These are phyloP conservation scores for Penicillium parvum DNA, from an alignment of 495 filamentous ascomycete genomes.

Conservation along the genomic window DNA sequence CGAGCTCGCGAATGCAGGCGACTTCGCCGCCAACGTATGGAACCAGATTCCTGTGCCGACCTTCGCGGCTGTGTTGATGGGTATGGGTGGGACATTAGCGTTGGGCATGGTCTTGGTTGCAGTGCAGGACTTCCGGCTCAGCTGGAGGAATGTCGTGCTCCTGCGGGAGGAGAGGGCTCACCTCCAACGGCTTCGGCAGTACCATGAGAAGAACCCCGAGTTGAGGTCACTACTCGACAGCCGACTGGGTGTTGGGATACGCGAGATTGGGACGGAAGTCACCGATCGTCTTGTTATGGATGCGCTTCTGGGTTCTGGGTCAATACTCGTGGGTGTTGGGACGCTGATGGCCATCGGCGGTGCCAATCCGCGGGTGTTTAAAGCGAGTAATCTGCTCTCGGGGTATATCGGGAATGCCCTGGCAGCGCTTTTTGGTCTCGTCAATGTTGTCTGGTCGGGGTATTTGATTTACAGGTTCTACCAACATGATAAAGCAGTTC, in stretches of 20 bases:
- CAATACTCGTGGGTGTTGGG: slow-evolving; percentile 43
- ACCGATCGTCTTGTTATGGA: slow-evolving; percentile 50
- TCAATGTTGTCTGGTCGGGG: slow-evolving; percentile 43
- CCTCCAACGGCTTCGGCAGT: slow-evolving; percentile 18
- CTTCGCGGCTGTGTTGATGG: slow-evolving; percentile 46
- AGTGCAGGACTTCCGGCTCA: slow-evolving; percentile 36
- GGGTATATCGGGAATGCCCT: slow-evolving; percentile 47
- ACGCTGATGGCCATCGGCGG: slow-evolving; percentile 50
- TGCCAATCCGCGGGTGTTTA: slow-evolving; percentile 33
- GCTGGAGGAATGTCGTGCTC: slow-evolving; percentile 40
- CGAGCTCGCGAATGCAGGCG: slow-evolving; percentile 49
- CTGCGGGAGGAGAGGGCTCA: slow-evolving; percentile 35
- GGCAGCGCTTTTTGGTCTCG: slow-evolving; percentile 38
- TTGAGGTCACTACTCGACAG: slow-evolving; percentile 19
- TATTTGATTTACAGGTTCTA: slow-evolving; percentile 36
- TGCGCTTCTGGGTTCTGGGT: slow-evolving; percentile 39
- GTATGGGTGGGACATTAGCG: slow-evolving; percentile 43
- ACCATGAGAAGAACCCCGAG: slow-evolving; percentile 16
- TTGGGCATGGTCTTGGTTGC: slow-evolving; percentile 43
- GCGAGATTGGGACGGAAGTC: slow-evolving; percentile 44
- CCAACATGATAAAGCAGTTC: slow-evolving; percentile 22
- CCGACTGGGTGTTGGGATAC: slow-evolving; percentile 33
- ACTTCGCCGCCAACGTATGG: slow-evolving; percentile 54
- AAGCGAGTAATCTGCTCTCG: slow-evolving; percentile 45
- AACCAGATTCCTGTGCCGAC: slow-evolving; percentile 44